phyloP scores from a whole-genome alignment of 2,329 filamentous ascomycete genomes.

The Fusarium temperatum region DNA sequence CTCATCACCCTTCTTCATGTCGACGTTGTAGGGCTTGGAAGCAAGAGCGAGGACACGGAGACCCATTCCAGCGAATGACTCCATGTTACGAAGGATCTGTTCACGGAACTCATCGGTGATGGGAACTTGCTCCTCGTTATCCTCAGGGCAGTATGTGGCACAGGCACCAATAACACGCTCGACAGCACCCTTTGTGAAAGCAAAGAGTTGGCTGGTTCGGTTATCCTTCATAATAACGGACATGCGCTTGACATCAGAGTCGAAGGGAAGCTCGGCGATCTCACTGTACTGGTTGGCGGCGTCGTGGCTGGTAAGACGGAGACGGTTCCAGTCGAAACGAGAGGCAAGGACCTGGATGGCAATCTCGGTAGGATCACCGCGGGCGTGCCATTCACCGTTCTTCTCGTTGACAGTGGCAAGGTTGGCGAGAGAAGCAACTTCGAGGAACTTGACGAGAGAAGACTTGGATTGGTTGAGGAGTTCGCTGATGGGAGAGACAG shows the following conservation, averaged over 20 bases:
- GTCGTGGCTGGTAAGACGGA: conserved; percentile 56
- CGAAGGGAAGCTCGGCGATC: conserved; percentile 74
- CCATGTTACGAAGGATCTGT: conserved; percentile 70
- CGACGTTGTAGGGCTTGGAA: conserved; percentile 50
- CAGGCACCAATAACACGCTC: conserved; percentile 73
- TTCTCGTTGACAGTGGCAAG: conserved; percentile 59
- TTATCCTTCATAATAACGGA: conserved; percentile 69
- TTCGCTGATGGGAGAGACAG: conserved; percentile 40
- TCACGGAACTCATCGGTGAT: conserved; percentile 62
- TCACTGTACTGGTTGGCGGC: conserved; percentile 62
- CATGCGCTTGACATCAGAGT: conserved; percentile 79
- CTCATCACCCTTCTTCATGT: conserved; percentile 53
- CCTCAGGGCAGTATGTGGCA: conserved; percentile 56
- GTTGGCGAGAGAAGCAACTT: conserved; percentile 67
- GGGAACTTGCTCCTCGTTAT: conserved; percentile 46
- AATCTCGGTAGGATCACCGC: conserved; percentile 75
- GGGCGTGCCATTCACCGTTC: conserved; percentile 63
- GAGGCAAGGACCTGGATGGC: conserved; percentile 77
- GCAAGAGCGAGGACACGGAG: conserved; percentile 75
- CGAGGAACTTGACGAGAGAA: conserved; percentile 62
- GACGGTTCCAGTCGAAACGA: conserved; percentile 70
- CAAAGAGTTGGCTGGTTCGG: conserved; percentile 43
- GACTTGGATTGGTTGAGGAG: conserved; percentile 53
- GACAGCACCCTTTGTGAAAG: conserved; percentile 71
- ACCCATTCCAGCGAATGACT: conserved; percentile 67